Evolutionary conservation across 371 early-diverging fungal genomes (phyloP), one percentile per base, ranked within the genome.

Genomic region (Massospora cicadina): DNA sequence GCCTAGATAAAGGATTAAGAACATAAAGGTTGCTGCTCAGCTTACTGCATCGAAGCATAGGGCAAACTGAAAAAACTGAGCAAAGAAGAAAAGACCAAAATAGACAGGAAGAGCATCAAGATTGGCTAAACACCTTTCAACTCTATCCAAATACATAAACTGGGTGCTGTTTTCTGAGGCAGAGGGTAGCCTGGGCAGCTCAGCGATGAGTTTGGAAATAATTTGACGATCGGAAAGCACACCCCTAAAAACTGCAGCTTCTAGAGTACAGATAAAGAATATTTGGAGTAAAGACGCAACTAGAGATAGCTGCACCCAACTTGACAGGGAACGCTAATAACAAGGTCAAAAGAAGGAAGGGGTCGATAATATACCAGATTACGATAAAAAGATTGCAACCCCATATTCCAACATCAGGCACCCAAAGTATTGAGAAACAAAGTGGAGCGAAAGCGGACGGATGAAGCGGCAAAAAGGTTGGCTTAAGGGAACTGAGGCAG

Each of bases 41-140:
- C 70, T 58, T 68, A 74, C 76, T 30, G 74, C 76, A 69, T 76
- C 76, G 55, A 65, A 60, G 60, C 72, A 70, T 43, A 76, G 65
- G 29, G 67, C 66, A 54, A 76, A 66, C 59, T 76, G 76, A 58
- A 76, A 76, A 55, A 76, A 25, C 31, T 76, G 76, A 21, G 74
- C 72, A 17, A 70, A 68, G 33, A 76, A 71, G 54, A 76, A 76
- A 0, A 76, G 53, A 0, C 71, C 63, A 71, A 74, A 72, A 63
- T 76, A 76, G 5, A 70, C 73, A 32, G 74, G 70, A 23, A 75
- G 43, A n/a, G 70, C 70, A 13, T 69, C 54, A 0, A 66, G 60
- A 5, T 68, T 10, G 67, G 65, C 66, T 69, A 32, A 59, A 23
- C 21, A 66, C 63, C 54, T 33, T 30, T 27, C 43, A n/a, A 21